Evolutionary conservation across 129 eudicot genomes (phyloP).

Genomic region (sunflower (Helianthus annuus)): DNA sequence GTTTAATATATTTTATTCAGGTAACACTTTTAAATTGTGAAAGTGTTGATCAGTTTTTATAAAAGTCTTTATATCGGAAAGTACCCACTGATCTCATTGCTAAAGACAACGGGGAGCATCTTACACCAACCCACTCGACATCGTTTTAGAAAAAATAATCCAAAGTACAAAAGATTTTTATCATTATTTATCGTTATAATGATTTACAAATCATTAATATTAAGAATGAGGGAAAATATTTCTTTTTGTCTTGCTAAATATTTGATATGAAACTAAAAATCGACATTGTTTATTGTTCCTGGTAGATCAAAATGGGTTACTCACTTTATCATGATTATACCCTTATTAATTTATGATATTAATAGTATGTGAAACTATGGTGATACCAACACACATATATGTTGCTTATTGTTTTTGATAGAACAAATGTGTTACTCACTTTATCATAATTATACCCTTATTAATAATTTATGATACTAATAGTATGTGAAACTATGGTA

Average conservation of each 20-base stretch:
- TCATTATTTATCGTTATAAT: neutral
- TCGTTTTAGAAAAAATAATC: neutral
- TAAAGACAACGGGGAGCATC: conserved; percentile 7
- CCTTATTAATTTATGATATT: no score
- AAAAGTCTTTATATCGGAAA: neutral
- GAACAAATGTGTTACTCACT: no score
- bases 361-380: no score
- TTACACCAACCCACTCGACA: conserved; percentile 3
- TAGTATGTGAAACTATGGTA: no score
- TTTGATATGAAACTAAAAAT: neutral
- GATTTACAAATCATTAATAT: neutral
- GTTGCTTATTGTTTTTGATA: no score
- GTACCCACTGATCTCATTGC: neutral
- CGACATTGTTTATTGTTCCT: neutral
- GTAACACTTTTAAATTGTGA: neutral
- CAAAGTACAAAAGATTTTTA: no score
- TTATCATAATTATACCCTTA: no score
- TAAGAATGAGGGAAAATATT: neutral
- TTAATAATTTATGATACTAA: no score
- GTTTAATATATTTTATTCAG: neutral
- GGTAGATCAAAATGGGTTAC: neutral
- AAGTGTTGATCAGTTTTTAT: neutral
- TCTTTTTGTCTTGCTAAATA: neutral
- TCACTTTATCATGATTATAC: neutral
- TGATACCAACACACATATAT: no score